Evolutionary conservation across 495 filamentous ascomycete species (phyloP).

Genomic region (Cryomyces antarcticus): DNA sequence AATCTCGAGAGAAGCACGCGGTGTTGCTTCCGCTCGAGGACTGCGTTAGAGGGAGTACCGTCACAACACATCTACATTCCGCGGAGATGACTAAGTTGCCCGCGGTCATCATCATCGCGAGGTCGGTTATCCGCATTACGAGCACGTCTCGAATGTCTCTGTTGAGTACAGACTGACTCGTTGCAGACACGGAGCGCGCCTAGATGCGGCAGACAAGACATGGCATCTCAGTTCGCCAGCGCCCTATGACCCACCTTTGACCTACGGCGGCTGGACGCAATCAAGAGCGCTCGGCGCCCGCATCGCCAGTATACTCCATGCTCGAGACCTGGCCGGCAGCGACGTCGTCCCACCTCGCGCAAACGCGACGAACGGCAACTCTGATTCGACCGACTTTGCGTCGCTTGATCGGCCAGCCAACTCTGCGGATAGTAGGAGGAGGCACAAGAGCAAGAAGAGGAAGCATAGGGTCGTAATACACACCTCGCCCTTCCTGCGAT

Average conservation of each 20-base stretch:
- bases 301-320: slow-evolving; percentile 51
- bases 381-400: slow-evolving; percentile 1
- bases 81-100: slow-evolving; percentile 33
- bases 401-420: background rate
- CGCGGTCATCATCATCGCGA: slow-evolving; percentile 58
- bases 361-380: slow-evolving; percentile 5
- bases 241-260: slow-evolving; percentile 89
- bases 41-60: too few relatives aligned
- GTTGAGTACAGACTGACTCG: background rate
- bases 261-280: slow-evolving; percentile 85
- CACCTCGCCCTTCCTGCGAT: slow-evolving; percentile 79
- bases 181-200: slow-evolving; percentile 66
- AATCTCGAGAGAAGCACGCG: too few relatives aligned
- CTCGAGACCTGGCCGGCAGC: slow-evolving; percentile 17
- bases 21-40: too few relatives aligned
- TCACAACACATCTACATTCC: background rate
- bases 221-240: slow-evolving; percentile 93
- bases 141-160: background rate
- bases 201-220: slow-evolving; percentile 81
- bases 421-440: background rate
- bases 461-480: slow-evolving; percentile 71
- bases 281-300: slow-evolving; percentile 56
- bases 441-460: slow-evolving; percentile 21
- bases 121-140: slow-evolving; percentile 29
- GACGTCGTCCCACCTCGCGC: background rate